Conservation (phyloP, 352 stramenopile genomes). For the Phytophthora pini region DNA sequence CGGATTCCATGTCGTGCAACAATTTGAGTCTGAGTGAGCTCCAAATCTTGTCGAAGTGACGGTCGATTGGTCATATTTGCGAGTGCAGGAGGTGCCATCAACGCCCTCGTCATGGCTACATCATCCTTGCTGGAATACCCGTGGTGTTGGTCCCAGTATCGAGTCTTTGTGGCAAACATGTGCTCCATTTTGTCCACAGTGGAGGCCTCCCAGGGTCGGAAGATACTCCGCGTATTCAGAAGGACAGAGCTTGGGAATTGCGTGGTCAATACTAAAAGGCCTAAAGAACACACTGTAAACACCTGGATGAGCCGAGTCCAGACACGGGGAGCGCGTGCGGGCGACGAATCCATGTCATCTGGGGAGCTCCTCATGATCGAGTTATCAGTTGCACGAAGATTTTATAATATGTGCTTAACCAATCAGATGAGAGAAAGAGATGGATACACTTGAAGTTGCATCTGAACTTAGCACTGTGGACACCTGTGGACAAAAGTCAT, state of each 20-base stretch:
- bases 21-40: constrained; percentile 66
- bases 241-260: constrained; percentile 17
- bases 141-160: constrained; percentile 59
- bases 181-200: constrained; percentile 26
- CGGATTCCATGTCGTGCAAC: constrained; percentile 68
- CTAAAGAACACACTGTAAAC: constrained; percentile 12
- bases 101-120: not conserved
- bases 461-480: not conserved
- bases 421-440: constrained; percentile 16
- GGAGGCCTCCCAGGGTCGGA: constrained; percentile 5
- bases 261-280: constrained; percentile 2
- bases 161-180: constrained; percentile 64
- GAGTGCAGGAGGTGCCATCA: constrained; percentile 20
- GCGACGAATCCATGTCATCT: constrained; percentile 2
- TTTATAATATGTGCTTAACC: constrained; percentile 11
- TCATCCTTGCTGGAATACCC: not conserved
- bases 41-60: constrained; percentile 34
- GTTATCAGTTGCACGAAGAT: constrained; percentile 18
- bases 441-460: constrained; percentile 21
- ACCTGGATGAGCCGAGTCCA: not conserved
- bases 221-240: not conserved
- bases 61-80: not conserved
- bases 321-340: not conserved
- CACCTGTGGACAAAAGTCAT: constrained; percentile 5
- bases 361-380: constrained; percentile 17